Base-by-base conservation (phyloP, 352 stramenopile genomes). In the Globisporangium apiculatum region DNA sequence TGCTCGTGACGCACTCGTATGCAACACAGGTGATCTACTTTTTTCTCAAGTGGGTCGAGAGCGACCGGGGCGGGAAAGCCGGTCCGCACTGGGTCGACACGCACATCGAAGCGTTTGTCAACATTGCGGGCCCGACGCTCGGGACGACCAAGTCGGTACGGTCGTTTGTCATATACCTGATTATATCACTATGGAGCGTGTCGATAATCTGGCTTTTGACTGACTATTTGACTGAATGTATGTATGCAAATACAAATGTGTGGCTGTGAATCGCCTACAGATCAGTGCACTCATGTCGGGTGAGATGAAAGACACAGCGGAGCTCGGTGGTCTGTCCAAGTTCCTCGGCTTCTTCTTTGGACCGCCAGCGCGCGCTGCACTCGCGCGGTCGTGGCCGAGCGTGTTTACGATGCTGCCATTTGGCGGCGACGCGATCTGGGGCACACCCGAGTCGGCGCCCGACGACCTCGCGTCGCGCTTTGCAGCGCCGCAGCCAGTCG, bases 11-110 rank as follows among this genome's bases (percentile, higher is more conserved):
- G 8, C 96, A 99, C 69, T 97, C 86, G 51, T 97, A 98, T 72
- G 94, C 90, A 8, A 83, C 76, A 8, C 89, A 96, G 45, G 76
- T 98, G 9, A 75, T 94, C n/a, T 84, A 97, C 51, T 96, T 97
- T 72, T 98, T 98, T 62, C 86, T 98, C 55, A 83, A 96, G 53
- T 99, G 96, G 96, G 94, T 98, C 49, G 89, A 96, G 48, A 88
- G 75, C 49, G 56, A 86, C 7, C 75, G 84, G 7, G 90, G 88
- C 40, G 89, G 89, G 41, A 83, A 83, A n/a, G 89, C 79, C 41
- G 93, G 94, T 2, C 75, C 83, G 14, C 55, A 87, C n/a, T 99
- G 96, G 96, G 86, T 98, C 4, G 90, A 98, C 48, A 73, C 88
- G 38, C 80, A 98, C 71, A 58, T 98, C 15, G 87, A 97, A 54